These are phyloP conservation scores for Cetradonia linearis DNA, from an alignment of 495 filamentous ascomycete species.

Conservation along the genomic window DNA sequence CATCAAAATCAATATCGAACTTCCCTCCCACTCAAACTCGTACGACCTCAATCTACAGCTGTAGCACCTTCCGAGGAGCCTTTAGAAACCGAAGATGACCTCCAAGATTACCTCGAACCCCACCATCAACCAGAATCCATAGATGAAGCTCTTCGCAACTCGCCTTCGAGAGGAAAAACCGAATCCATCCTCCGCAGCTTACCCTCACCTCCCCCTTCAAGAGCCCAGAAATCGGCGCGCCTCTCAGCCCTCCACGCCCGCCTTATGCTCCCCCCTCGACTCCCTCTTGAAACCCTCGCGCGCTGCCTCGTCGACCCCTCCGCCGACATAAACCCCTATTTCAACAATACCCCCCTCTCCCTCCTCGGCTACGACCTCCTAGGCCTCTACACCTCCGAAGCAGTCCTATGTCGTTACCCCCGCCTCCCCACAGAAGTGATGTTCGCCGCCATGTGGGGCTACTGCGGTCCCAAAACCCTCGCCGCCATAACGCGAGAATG, in stretches of 20 bases:
- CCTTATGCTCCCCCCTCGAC: conserved; percentile 66
- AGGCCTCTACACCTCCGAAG: conserved; percentile 77
- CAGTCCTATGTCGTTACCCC: conserved; percentile 75
- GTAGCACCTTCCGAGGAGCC: conserved; percentile 1
- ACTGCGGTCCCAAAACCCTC: conserved; percentile 61
- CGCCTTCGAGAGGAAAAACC: not conserved
- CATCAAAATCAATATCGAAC: conserved; percentile 31
- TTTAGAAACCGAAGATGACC: conserved; percentile 20
- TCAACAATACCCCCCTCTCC: conserved; percentile 76
- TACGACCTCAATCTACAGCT: conserved; percentile 25
- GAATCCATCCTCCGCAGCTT: conserved; percentile 24
- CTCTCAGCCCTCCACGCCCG: conserved; percentile 89
- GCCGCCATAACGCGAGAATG: conserved; percentile 64
- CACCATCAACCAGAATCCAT: conserved; percentile 11
- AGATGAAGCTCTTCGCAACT: conserved; percentile 8
- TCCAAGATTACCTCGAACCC: conserved; percentile 20
- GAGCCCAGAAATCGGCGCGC: conserved; percentile 70
- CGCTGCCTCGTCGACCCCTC: conserved; percentile 75
- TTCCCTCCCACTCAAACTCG: conserved; percentile 25
- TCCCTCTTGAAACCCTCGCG: conserved; percentile 79
- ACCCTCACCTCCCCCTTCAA: conserved; percentile 59
- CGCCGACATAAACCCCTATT: conserved; percentile 61
- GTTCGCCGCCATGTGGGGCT: conserved; percentile 74
- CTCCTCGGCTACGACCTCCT: conserved; percentile 74
- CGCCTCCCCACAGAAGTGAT: conserved; percentile 76